phyloP scores from a whole-genome alignment of 345 rosid genomes.

The Citrus unshiu region DNA sequence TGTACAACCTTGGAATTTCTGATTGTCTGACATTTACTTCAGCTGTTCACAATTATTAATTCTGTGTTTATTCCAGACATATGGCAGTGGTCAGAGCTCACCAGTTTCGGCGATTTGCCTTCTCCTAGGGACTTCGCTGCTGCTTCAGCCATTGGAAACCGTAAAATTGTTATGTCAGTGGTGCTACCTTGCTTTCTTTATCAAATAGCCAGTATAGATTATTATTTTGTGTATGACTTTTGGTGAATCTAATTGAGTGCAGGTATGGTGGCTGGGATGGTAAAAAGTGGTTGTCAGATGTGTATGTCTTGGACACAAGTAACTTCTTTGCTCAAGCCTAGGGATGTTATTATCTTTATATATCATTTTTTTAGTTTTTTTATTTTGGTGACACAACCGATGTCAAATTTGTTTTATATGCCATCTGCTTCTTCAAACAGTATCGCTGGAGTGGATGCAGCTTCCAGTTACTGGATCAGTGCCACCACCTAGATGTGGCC shows the following conservation, averaged over 20 bases:
- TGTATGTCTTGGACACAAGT: constrained; percentile 92
- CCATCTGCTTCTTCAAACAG: constrained; percentile 36
- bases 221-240: not conserved
- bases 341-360: constrained; percentile 10
- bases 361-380: not conserved
- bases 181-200: constrained; percentile 4
- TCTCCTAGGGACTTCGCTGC: constrained; percentile 89
- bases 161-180: constrained; percentile 81
- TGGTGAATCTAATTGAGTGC: constrained; percentile 23
- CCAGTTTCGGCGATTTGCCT: constrained; percentile 93
- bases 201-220: constrained; percentile 2
- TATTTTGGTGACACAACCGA: constrained; percentile 1
- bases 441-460: constrained; percentile 96
- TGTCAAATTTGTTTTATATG: not conserved
- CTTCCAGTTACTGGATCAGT: constrained; percentile 70
- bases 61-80: constrained; percentile 53
- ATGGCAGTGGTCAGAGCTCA: constrained; percentile 99
- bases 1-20: not conserved
- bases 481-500: constrained; percentile 99
- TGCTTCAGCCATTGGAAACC: constrained; percentile 80
- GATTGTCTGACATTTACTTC: not conserved
- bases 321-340: constrained; percentile 25
- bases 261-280: constrained; percentile 99
- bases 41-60: constrained; percentile 3
- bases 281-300: constrained; percentile 97